These are phyloP conservation scores for Neoscytalidium dimidiatum DNA, from an alignment of 2,329 filamentous ascomycete species.

Conservation along the genomic window DNA sequence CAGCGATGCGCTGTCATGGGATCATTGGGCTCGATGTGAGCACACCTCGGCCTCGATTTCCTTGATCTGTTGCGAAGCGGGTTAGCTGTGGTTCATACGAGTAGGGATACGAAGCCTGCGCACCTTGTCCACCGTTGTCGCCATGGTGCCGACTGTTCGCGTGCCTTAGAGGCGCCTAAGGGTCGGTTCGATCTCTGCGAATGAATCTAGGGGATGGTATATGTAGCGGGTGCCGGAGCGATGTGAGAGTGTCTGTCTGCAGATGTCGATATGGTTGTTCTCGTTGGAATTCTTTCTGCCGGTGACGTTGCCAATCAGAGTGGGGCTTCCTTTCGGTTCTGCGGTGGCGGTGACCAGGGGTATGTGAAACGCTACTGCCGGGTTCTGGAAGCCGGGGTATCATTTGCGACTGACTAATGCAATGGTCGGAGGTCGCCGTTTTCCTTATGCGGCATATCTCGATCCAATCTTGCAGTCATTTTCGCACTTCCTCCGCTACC, in stretches of 20 bases:
- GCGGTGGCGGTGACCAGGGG: not conserved
- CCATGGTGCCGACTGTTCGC: conserved; percentile 62
- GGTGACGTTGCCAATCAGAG: not conserved
- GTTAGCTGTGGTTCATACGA: conserved; percentile 37
- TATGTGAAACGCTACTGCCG: not conserved
- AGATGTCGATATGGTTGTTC: not conserved
- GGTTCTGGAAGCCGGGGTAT: not conserved
- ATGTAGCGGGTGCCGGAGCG: not conserved
- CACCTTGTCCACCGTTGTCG: conserved; percentile 97
- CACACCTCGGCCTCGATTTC: conserved; percentile 90
- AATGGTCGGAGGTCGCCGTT: not conserved
- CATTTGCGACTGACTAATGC: not conserved
- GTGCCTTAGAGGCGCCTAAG: not conserved
- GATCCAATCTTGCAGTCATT: not conserved
- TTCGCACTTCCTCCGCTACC: not conserved
- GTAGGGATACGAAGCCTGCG: conserved; percentile 29
- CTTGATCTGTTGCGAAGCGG: conserved; percentile 70
- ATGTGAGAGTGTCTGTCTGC: not conserved
- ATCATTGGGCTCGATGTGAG: conserved; percentile 24
- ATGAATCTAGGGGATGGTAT: not conserved
- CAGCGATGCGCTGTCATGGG: conserved; percentile 19
- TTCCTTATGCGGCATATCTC: not conserved
- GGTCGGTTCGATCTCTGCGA: not conserved
- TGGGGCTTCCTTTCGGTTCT: not conserved
- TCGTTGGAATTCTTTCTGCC: not conserved